Evolutionary conservation across 768 basidiomycete species (phyloP), one percentile per base, ranked within the genome.

Genomic region (Boletales sp.): DNA sequence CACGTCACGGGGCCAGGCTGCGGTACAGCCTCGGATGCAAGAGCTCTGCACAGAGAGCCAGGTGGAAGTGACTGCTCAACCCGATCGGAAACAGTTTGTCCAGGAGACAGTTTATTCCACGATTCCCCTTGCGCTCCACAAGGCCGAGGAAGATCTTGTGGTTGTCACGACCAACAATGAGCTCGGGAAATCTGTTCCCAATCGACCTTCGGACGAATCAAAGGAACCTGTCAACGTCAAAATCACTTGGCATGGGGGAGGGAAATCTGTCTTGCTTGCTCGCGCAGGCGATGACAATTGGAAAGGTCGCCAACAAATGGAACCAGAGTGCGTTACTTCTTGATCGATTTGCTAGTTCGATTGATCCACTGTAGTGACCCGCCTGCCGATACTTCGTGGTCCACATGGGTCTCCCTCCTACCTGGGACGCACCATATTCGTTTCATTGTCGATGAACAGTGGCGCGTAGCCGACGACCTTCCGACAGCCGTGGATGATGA

Each of bases 391-490:
- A 59, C 63, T 52, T 65, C 65, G 6, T 76, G 70, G 63, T 67
- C 62, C 34, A 60, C 71, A 5, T 65, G 64, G 58, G 70, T 84
- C 24, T 60, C 74, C 5, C 80, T 98, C 1, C 81, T 83, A 10
- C 92, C 93, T 0, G 95, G 95, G 14, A 93, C 93, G 0, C 93
- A 97, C 63, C 90, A 94, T 56, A 78, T 97, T 64, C 90, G 94
- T 50, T 98, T 97, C 75, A 81, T 97, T 56, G 90, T 98, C 52
- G 95, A 98, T 66, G 90, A 87, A 41, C 80, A 83, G 40, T 92
- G 87, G 84, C 81, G 86, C 53, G 81, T 87, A 8, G 81, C 87
- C 3, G 79, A 86, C 55, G 83, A 89, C 55, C 77, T 85, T n/a
- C 87, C 90, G 7, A 85, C 87, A 21, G 92, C 92, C 1, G 92